Evolutionary conservation across 805 yeast genomes (phyloP).

Genomic region (Zygosaccharomyces pseudorouxii): DNA sequence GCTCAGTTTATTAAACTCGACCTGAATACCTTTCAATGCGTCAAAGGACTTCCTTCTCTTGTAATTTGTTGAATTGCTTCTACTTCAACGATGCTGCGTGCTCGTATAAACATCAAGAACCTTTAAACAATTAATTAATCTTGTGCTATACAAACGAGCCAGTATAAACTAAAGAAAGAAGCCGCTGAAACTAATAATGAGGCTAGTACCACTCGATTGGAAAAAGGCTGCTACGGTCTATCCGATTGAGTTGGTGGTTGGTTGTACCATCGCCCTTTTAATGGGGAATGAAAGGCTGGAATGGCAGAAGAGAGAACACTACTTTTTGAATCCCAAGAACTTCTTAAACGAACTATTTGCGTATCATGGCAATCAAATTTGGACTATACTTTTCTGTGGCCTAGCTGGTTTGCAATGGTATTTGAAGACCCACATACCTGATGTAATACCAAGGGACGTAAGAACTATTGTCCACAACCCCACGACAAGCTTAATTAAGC

Average conservation of each 20-base stretch:
- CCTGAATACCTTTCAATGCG: neutral
- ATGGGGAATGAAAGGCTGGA: slow-evolving; percentile 19
- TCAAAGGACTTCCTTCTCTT: neutral
- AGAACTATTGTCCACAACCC: slow-evolving; percentile 2
- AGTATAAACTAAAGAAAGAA: neutral
- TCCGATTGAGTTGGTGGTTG: slow-evolving; percentile 19
- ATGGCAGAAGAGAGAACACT: slow-evolving; percentile 18
- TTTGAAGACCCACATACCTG: slow-evolving; percentile 7
- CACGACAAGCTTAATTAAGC: slow-evolving; percentile 12
- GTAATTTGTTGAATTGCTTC: neutral
- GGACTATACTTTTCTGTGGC: slow-evolving; percentile 25
- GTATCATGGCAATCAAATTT: slow-evolving; percentile 34
- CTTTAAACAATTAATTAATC: neutral
- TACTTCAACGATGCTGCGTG: neutral
- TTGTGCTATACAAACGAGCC: neutral
- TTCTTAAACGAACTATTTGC: slow-evolving; percentile 35
- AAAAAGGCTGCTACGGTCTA: slow-evolving; percentile 12
- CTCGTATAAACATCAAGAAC: neutral
- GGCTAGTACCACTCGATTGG: slow-evolving; percentile 1
- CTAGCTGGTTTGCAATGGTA: slow-evolving; percentile 22
- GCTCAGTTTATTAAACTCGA: neutral
- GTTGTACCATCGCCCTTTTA: slow-evolving; percentile 18
- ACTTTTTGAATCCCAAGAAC: slow-evolving; percentile 28
- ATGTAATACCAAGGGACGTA: slow-evolving; percentile 15
- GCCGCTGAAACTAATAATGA: neutral